Conservation (phyloP, 1,284 basidiomycete genomes). For the Cerrena zonata region DNA sequence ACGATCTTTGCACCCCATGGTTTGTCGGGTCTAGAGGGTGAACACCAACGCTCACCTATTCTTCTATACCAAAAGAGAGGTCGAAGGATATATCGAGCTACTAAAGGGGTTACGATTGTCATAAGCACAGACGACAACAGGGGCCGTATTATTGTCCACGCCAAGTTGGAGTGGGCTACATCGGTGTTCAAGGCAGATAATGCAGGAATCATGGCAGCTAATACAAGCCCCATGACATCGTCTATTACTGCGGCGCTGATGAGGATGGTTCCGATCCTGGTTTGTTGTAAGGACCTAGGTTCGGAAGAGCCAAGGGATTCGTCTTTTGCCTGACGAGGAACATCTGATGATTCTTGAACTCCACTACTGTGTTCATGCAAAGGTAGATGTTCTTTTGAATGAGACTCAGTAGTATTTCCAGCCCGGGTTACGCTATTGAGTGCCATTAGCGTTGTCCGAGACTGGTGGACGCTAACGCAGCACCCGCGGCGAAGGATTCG, state of each 20-base stretch:
- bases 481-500: constrained; percentile 46
- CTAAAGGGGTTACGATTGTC: constrained; percentile 24
- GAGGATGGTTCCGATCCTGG: constrained; percentile 43
- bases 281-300: constrained; percentile 33
- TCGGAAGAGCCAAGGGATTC: too few relatives aligned
- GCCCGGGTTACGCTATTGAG: constrained; percentile 25
- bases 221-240: constrained; percentile 49
- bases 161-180: constrained; percentile 10
- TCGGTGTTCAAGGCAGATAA: constrained; percentile 22
- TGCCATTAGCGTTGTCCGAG: constrained; percentile 51
- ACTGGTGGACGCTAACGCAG: constrained; percentile 46
- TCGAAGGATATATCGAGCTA: constrained; percentile 22
- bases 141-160: constrained; percentile 36
- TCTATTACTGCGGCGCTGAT: constrained; percentile 49
- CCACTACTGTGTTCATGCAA: too few relatives aligned
- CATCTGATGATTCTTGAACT: too few relatives aligned
- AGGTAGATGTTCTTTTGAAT: too few relatives aligned
- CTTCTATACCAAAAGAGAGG: constrained; percentile 23
- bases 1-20: constrained; percentile 16
- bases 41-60: constrained; percentile 22
- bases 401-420: too few relatives aligned
- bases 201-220: constrained; percentile 39
- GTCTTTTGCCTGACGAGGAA: too few relatives aligned
- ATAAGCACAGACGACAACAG: constrained; percentile 35
- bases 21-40: constrained; percentile 14